Conservation (phyloP, 2,329 filamentous ascomycete species). For the Stemphylium lycopersici region DNA sequence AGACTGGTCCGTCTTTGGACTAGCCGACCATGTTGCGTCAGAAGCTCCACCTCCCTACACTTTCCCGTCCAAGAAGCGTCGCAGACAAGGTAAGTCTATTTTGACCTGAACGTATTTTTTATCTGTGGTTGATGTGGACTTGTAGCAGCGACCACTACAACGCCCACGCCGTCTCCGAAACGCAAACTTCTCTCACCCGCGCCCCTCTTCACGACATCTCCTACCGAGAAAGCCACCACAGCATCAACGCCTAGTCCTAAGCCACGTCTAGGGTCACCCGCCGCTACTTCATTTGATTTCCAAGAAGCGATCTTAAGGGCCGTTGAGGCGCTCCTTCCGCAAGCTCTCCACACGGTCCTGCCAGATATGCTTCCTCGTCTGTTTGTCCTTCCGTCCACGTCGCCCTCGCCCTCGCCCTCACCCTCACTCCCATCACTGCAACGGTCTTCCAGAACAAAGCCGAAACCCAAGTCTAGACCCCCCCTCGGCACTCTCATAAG, state of each 20-base stretch:
- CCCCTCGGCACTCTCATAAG: slow-evolving; percentile 11
- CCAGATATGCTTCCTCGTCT: slow-evolving; percentile 9
- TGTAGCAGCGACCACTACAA: slow-evolving; percentile 8
- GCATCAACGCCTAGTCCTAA: not conserved
- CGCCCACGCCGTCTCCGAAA: slow-evolving; percentile 16
- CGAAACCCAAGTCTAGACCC: not conserved
- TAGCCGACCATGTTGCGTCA: slow-evolving; percentile 4
- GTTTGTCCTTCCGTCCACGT: not conserved
- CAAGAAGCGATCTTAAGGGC: slow-evolving; percentile 7
- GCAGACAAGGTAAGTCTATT: slow-evolving; percentile 16
- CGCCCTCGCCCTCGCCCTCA: not conserved
- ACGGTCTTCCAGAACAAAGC: not conserved
- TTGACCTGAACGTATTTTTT: not conserved
- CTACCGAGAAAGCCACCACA: slow-evolving; percentile 9
- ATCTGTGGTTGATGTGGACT: not conserved
- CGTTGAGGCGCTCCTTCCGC: slow-evolving; percentile 11
- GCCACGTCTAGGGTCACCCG: not conserved
- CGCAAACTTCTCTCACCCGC: slow-evolving; percentile 8
- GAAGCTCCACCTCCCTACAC: slow-evolving; percentile 19
- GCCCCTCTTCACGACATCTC: slow-evolving; percentile 1
- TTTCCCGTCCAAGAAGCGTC: slow-evolving; percentile 13
- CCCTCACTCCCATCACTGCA: not conserved
- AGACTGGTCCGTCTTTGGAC: slow-evolving; percentile 15
- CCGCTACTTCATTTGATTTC: not conserved
- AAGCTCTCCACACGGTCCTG: slow-evolving; percentile 1